These are phyloP conservation scores for Yamadazyma scolyti DNA, from an alignment of 805 yeast genomes.

Conservation along the genomic window DNA sequence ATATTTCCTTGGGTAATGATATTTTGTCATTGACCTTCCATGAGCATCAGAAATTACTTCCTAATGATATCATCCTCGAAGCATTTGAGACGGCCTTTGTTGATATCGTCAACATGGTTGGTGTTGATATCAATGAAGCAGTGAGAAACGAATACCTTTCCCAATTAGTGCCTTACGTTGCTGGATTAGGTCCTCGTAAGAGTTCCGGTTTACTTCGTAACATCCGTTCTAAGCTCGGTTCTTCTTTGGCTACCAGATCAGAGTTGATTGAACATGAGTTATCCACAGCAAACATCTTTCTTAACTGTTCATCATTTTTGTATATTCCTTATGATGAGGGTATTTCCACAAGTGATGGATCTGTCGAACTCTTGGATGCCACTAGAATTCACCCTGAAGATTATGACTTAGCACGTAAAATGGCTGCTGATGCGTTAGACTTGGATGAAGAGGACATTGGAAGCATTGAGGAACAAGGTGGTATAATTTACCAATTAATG, in stretches of 20 bases:
- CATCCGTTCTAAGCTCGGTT: conserved; percentile 61
- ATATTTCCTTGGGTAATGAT: conserved; percentile 75
- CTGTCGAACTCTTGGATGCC: conserved; percentile 81
- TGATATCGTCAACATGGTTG: conserved; percentile 86
- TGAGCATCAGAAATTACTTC: conserved; percentile 68
- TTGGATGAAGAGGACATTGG: conserved; percentile 90
- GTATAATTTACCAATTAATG: conserved; percentile 70
- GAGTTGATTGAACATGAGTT: conserved; percentile 81
- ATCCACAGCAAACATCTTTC: conserved; percentile 74
- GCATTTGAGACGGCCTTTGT: conserved; percentile 81
- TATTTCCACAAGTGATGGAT: conserved; percentile 48
- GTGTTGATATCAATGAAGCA: conserved; percentile 91
- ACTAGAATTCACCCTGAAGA: conserved; percentile 98
- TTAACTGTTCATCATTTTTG: conserved; percentile 89
- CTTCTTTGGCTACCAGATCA: conserved; percentile 62
- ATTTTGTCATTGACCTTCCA: conserved; percentile 64
- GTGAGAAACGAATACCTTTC: conserved; percentile 73
- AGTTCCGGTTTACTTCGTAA: conserved; percentile 83
- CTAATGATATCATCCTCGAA: conserved; percentile 57
- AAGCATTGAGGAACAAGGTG: conserved; percentile 76
- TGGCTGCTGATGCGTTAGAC: conserved; percentile 98
- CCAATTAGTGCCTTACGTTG: conserved; percentile 66
- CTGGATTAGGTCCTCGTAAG: conserved; percentile 95
- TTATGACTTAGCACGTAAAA: conserved; percentile 90
- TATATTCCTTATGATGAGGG: conserved; percentile 69